Evolutionary conservation across 345 rosid species (phyloP).

Genomic region (Eucalyptus pauciflora): DNA sequence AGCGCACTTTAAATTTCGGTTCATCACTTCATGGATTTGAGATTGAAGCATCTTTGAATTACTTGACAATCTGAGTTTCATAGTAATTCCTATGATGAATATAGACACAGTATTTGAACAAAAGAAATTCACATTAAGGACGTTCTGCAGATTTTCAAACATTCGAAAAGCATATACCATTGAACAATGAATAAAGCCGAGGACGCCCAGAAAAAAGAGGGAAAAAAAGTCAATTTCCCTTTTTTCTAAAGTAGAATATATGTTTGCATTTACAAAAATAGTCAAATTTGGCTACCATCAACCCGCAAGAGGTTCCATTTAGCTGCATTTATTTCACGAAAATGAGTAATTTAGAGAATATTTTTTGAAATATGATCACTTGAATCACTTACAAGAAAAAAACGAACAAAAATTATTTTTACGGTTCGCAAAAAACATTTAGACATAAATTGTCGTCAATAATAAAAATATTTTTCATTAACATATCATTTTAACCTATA

Average conservation of each 20-base stretch:
- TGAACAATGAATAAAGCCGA: background rate
- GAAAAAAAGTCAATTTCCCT: background rate
- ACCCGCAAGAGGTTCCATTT: background rate
- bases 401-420: background rate
- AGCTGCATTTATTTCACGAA: no score
- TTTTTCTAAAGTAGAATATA: background rate
- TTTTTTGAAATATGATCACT: background rate
- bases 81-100: background rate
- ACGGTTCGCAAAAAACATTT: no score
- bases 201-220: background rate
- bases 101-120: background rate
- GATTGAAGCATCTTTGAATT: background rate
- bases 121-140: background rate
- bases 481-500: no score
- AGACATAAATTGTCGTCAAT: no score
- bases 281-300: background rate
- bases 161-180: background rate
- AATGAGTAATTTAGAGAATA: background rate
- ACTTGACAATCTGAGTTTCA: background rate
- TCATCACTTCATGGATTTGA: background rate
- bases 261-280: background rate
- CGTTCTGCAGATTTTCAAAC: background rate
- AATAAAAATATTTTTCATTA: no score
- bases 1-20: background rate
- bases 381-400: background rate